Base-by-base conservation (phyloP, 305 asterid species). In the Fraxinus albicans region DNA sequence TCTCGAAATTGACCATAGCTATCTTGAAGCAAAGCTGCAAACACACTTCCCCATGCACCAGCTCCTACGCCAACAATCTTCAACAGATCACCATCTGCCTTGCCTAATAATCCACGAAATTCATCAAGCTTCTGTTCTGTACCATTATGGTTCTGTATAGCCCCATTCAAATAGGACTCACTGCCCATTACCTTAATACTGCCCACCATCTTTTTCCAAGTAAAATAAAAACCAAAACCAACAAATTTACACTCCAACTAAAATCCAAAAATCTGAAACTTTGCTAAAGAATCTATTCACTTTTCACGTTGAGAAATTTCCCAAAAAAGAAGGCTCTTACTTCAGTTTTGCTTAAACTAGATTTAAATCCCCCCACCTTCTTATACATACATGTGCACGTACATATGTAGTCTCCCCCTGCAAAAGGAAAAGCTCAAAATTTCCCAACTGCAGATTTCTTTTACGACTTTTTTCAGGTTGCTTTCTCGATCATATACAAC, bases 41-140 rank as follows among this genome's bases (percentile, higher is more conserved):
- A 92, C 3, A 91, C 94, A 77, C 92, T 90, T 15, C 97, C 97
- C 97, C 97, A 92, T 17, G 97, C 97, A 67, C 97, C 97, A 4
- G 92, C 97, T 8, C 97, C 97, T 2, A 92, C 89, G 7, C 97
- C 91, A 53, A 92, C 97, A 53, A 92, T 92, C 85, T 89, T 91
- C 73, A 92, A 77, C 55, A 87, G 84, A 77, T 92, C 97, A 47
- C 89, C 90, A 50, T 92, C 88, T 1, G 87, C 55, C 79, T 92
- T 92, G 77, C 93, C 92, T 10, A 92, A 21, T 31, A 83, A 79
- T 33, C 83, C 77, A 0, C 97, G 89, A 23, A 92, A 85, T 17
- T 91, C 95, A 80, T 90, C 89, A 8, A 91, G 90, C 83, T 93
- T 93, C 77, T 93, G 92, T 72, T 89, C 93, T 6, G 83, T 81